These are phyloP conservation scores for Nicotiana knightiana DNA, from an alignment of 257 asterid genomes.

Conservation along the genomic window DNA sequence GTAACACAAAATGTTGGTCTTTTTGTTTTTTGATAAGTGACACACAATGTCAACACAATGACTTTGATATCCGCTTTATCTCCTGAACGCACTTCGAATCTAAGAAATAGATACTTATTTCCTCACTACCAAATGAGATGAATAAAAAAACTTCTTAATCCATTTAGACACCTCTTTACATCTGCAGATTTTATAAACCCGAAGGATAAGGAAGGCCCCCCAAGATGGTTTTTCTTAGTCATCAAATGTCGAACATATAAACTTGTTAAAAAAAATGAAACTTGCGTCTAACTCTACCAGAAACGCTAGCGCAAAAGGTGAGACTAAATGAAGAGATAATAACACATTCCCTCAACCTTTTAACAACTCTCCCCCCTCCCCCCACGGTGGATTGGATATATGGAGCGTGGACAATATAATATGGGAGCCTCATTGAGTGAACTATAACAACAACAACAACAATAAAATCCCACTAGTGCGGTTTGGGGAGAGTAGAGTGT, in stretches of 20 bases:
- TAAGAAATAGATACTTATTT: not conserved
- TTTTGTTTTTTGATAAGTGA: not conserved
- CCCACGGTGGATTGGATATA: no score
- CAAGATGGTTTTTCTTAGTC: not conserved
- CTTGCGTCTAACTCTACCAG: no score
- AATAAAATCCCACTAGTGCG: no score
- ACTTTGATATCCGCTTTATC: not conserved
- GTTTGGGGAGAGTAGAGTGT: no score
- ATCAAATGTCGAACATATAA: not conserved
- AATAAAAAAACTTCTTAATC: not conserved
- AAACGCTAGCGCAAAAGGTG: no score
- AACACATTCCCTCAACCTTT: no score
- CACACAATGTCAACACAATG: not conserved
- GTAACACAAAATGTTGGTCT: not conserved
- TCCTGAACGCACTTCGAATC: not conserved
- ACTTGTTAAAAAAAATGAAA: no score
- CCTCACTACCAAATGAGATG: not conserved
- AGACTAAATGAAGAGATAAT: no score
- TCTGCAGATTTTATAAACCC: not conserved
- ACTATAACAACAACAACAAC: no score
- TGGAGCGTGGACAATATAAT: no score
- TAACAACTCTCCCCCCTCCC: no score
- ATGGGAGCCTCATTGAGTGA: no score
- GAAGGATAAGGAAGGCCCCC: not conserved
- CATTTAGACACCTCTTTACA: not conserved